phyloP scores from a whole-genome alignment of 352 stramenopile species.

The Globisporangium nagaii region DNA sequence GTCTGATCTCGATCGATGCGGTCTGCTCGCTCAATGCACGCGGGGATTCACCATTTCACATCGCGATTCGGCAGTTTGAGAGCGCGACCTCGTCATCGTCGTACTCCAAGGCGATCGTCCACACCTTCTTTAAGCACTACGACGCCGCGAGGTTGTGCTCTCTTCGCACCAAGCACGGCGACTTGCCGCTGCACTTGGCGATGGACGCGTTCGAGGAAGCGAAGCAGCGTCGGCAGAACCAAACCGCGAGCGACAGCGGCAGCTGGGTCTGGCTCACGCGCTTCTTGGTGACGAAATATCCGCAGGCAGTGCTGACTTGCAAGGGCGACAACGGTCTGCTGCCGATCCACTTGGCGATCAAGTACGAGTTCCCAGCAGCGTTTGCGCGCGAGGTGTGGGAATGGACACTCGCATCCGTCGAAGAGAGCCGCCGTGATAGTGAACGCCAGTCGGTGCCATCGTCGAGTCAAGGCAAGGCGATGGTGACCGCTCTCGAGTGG shows the following conservation, averaged over 20 bases:
- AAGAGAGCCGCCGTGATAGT: not conserved
- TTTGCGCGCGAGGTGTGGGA: conserved; percentile 15
- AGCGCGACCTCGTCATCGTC: not conserved
- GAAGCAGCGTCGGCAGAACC: conserved; percentile 8
- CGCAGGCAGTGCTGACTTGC: conserved; percentile 12
- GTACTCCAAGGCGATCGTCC: conserved; percentile 30
- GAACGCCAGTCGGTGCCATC: not conserved
- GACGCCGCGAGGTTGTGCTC: conserved; percentile 19
- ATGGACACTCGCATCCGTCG: conserved; percentile 6
- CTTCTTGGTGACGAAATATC: conserved; percentile 15
- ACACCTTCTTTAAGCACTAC: conserved; percentile 36
- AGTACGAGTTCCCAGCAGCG: conserved; percentile 25
- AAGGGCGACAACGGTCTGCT: conserved; percentile 24
- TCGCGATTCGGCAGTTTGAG: conserved; percentile 29
- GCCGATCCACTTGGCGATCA: conserved; percentile 38
- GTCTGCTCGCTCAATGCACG: conserved; percentile 25
- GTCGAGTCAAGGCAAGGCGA: no score
- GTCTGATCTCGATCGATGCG: conserved; percentile 3
- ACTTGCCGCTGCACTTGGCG: conserved; percentile 48
- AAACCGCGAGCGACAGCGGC: not conserved
- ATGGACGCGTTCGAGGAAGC: conserved; percentile 31
- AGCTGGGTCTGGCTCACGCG: conserved; percentile 28
- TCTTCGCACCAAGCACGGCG: conserved; percentile 27
- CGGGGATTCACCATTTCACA: conserved; percentile 38
- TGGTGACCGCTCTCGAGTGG: conserved; percentile 1